Base-by-base conservation (phyloP, 106 monocot genomes). In the Platanthera guangdongensis region DNA sequence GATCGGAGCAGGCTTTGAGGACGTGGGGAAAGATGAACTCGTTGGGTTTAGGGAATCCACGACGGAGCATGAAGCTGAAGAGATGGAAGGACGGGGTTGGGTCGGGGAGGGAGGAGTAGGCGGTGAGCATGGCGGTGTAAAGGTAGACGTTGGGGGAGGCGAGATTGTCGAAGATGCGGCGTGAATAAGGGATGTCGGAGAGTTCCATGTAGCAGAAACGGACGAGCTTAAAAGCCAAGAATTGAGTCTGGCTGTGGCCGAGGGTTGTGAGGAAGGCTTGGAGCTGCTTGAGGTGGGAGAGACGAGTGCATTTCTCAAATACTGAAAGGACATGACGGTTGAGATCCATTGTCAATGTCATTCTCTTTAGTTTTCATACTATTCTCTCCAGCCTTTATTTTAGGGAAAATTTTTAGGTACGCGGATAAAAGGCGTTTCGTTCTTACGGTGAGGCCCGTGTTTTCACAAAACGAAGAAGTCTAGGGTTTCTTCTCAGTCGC, bases 121-220 rank as follows among this genome's bases (percentile, higher is more conserved):
- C 91, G 77, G 93, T 83, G 86, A 97, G 78, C 81, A 97, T 87
- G 64, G 91, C 93, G 73, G 96, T 87, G 89, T 88, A 97, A 74
- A 94, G 90, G 80, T 80, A 91, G 81, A 89, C 78, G 65, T 97
- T 97, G 78, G 93, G 93, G 57, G 79, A 63, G 68, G 7, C 30
- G 52, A 87, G 79, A 63, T 71, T 50, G 80, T 87, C 83, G 85
- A 97, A 94, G 84, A 97, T 76, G 80, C 67, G 73, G 72, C 87
- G 87, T 71, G 93, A 84, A 83, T 91, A 91, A 79, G 72, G 50
- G 77, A 89, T 77, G 76, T 91, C 82, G 81, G 85, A 16, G 79
- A 96, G 89, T 13, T 57, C 74, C 74, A 91, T 75, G 82, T 84
- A 16, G 86, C 75, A 78, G 87, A 88, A 87, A 60, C 97, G 93